Evolutionary conservation across 2,329 filamentous ascomycete genomes (phyloP), one percentile per base, ranked within the genome.

Genomic region (Aspergillus tamarii): DNA sequence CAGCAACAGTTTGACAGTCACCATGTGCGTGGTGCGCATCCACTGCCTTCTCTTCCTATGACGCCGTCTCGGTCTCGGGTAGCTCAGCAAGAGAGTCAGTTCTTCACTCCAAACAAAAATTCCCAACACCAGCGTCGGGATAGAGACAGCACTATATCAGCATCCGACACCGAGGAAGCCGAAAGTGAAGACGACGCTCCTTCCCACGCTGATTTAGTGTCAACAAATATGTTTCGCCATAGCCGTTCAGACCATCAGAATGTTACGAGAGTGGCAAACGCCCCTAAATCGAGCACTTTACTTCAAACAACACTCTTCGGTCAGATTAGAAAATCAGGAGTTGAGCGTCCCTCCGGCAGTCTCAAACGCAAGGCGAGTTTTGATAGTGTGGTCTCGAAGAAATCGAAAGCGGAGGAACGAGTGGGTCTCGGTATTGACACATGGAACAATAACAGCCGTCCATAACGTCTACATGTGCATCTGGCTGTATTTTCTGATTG

Each of bases 111-210:
- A 0, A 82, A 85, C 5, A 74, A 69, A 69, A 81, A 91, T 74
- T 82, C 66, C 16, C 80, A 80, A 4, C 82, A 84, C 23, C 81
- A 83, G 48, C 71, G 74, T 69, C 69, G 89, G 77, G 93, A 92
- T 76, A 88, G 92, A 64, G 93, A 96, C 76, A 94, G 91, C 80
- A 96, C 92, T 1, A 93, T 95, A 56, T 95, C 92, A 1, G 89
- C 87, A 23, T 86, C 85, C 1, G 86, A 87, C 50, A 74, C 76
- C 9, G 83, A 85, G 56, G 77, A 80, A 50, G 77, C 73, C 10
- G 84, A 86, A 12, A 85, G 84, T 58, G 88, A 91, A 46, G 86
- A 91, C 66, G 88, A 90, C 50, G 79, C 93, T 0, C 85, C 84
- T 39, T 90, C 90, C 62, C 91, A 92, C 72, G 92, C 92, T 10